These are phyloP conservation scores for Medicago ruthenica DNA, from an alignment of 306 rosid species.

Conservation along the genomic window DNA sequence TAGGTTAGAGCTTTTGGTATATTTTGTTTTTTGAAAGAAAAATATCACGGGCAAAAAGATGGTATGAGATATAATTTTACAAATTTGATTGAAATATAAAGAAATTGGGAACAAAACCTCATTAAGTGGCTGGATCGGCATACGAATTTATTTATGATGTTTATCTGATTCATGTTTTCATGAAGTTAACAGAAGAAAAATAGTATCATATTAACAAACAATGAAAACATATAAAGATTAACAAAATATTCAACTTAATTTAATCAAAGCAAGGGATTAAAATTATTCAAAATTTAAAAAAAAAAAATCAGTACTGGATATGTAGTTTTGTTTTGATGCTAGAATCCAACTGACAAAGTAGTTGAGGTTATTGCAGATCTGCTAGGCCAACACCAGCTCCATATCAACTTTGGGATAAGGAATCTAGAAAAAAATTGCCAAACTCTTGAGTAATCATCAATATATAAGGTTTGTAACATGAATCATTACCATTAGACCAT, in stretches of 20 bases:
- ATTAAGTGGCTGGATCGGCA: too few species aligned
- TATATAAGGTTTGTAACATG: constrained; percentile 9
- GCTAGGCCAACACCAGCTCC: neutral
- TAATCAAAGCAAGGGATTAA: constrained; percentile 12
- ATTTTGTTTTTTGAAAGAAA: too few species aligned
- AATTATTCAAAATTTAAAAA: constrained; percentile 3
- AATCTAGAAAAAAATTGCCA: constrained; percentile 21
- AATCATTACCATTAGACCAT: neutral
- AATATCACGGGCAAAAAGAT: too few species aligned
- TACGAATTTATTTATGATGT: neutral
- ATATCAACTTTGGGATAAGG: neutral
- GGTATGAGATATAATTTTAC: too few species aligned
- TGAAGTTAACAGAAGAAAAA: neutral
- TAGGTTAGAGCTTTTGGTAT: too few species aligned
- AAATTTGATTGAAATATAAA: too few species aligned
- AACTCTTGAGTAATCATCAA: constrained; percentile 24
- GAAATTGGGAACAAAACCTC: too few species aligned
- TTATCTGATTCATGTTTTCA: constrained; percentile 24
- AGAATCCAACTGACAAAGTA: constrained; percentile 27
- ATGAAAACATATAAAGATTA: constrained; percentile 1
- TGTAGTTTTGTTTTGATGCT: neutral
- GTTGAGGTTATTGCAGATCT: constrained; percentile 6
- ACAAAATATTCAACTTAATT: constrained; percentile 17
- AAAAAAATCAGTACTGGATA: constrained; percentile 14
- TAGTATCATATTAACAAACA: neutral